Evolutionary conservation across 2,329 filamentous ascomycete genomes (phyloP).

Genomic region (Venturia aucupariae): DNA sequence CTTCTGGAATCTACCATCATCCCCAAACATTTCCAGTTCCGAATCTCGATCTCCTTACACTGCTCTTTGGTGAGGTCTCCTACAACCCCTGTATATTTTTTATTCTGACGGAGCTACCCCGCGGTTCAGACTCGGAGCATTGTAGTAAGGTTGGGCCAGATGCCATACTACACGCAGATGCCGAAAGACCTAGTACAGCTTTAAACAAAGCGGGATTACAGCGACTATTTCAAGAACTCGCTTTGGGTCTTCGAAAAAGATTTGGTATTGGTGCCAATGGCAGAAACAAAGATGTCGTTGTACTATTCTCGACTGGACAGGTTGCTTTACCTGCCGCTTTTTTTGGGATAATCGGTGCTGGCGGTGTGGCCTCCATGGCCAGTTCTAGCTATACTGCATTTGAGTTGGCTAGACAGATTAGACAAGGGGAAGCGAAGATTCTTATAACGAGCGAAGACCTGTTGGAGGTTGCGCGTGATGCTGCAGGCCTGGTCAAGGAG

Average conservation of each 20-base stretch:
- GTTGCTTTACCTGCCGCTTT: slow-evolving; percentile 45
- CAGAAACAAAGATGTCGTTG: slow-evolving; percentile 38
- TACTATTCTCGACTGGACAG: slow-evolving; percentile 49
- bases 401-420: slow-evolving; percentile 43
- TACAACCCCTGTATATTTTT: neutral
- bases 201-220: slow-evolving; percentile 46
- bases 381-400: slow-evolving; percentile 39
- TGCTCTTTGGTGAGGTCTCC: slow-evolving; percentile 30
- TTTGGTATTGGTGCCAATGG: slow-evolving; percentile 45
- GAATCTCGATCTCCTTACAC: slow-evolving; percentile 31
- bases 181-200: slow-evolving; percentile 42
- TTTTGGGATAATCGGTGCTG: slow-evolving; percentile 49
- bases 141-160: slow-evolving; percentile 1
- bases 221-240: slow-evolving; percentile 43
- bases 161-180: slow-evolving; percentile 43
- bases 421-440: slow-evolving; percentile 33
- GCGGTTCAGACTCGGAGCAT: slow-evolving; percentile 5
- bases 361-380: slow-evolving; percentile 50
- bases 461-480: slow-evolving; percentile 37
- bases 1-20: slow-evolving; percentile 7
- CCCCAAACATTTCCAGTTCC: slow-evolving; percentile 21
- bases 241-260: slow-evolving; percentile 43
- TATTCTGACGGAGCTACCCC: slow-evolving; percentile 4
- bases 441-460: slow-evolving; percentile 41
- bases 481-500: slow-evolving; percentile 42